Percentiles rank a stretch among this genome's conserved stretches.
These are phyloP conservation scores for Coelastrella sp. DNA, from an alignment of 139 green algal species.

Conservation along the genomic window DNA sequence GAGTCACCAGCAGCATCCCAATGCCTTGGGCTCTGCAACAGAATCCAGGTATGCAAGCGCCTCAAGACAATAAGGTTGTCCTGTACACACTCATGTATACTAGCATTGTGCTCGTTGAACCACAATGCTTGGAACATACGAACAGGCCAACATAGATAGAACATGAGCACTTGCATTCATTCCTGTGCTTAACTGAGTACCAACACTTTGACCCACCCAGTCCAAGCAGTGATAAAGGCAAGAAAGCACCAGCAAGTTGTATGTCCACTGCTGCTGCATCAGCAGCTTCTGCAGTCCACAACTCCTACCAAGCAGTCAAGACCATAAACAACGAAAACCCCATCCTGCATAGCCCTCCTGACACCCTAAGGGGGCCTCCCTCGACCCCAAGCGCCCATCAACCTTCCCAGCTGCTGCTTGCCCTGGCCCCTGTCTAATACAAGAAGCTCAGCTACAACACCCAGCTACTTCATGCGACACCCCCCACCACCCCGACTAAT, in stretches of 20 bases:
- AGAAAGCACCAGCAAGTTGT: neutral
- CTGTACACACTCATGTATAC: no score
- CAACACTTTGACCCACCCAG: no score
- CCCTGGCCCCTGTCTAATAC: neutral
- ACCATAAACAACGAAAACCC: neutral
- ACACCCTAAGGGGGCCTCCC: no score
- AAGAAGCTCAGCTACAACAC: neutral
- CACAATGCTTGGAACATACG: no score
- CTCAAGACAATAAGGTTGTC: no score
- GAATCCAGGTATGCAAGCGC: no score
- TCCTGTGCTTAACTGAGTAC: neutral
- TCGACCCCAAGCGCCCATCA: no score
- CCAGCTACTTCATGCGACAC: neutral
- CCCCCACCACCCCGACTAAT: neutral
- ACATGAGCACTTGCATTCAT: neutral
- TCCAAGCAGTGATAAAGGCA: neutral
- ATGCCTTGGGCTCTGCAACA: no score
- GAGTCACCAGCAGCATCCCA: no score
- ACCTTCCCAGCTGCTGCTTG: neutral
- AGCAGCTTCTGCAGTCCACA: neutral
- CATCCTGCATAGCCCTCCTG: no score
- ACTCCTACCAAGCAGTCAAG: neutral
- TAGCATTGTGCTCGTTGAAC: no score
- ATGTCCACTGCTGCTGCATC: neutral
- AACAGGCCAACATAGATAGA: neutral